Evolutionary conservation across 2,329 filamentous ascomycete species (phyloP), one percentile per base, ranked within the genome.

Genomic region (Rutstroemia sp.): DNA sequence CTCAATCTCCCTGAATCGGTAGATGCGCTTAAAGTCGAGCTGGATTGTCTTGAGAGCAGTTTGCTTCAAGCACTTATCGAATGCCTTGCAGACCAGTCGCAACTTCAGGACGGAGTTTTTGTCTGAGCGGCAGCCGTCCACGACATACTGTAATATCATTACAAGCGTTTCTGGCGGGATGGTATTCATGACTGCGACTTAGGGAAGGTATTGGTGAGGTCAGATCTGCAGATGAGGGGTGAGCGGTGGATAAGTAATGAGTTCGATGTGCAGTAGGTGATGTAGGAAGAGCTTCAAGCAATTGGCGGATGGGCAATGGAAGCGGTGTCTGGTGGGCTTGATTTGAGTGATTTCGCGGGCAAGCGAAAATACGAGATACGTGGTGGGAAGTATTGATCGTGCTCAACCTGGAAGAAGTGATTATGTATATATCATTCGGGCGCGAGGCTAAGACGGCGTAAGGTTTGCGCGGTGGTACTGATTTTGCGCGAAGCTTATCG

Each of bases 11-110:
- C 30, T 38, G 4, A 51, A 46, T 7, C 30, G 39, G 5, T 16
- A 73, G 57, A 81, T 72, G 27, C 77, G 73, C 12, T 75, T 75
- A 64, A 76, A 79, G 49, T 80, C 78, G 18, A 81, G 65, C 52
- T 74, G 74, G 12, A 81, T 67, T 1, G 77, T 80, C 30, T 71
- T 71, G 59, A 77, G 76, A 25, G 70, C 71, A 53, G 70, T 73
- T 0, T 75, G 74, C 59, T 74, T 76, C 39, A 81, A 68, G 37
- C 74, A 67, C 23, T 70, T 66, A 62, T 81, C 72, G 59, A 80
- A 81, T 14, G 72, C 66, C 46, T 73, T 73, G 65, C 77, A 80
- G 30, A 80, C 77, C 19, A 76, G 71, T 12, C 79, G 76, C 38
- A 79, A 69, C 18, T 64, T 61, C 3, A 79, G 68, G 14, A 79